Base-by-base conservation (phyloP, 2,329 filamentous ascomycete genomes). In the Zasmidium citrigriseum region DNA sequence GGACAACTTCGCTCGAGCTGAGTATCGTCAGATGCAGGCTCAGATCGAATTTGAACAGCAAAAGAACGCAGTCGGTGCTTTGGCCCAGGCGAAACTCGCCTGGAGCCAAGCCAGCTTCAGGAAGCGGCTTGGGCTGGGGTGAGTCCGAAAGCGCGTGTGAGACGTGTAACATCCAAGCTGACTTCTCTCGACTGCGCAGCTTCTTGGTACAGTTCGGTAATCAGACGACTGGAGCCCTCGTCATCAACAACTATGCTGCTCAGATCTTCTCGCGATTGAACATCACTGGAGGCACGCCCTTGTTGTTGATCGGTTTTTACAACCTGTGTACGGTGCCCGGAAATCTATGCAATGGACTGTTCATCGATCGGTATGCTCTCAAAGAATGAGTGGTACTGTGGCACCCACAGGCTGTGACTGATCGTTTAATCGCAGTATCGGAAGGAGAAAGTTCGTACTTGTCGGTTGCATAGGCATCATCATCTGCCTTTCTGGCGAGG, bases 391-490 rank as follows among this genome's bases (percentile, higher is more conserved):
- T n/a, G 34, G 12, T 41, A n/a, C 14, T n/a, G 5, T 7, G 7
- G 34, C 34, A 41, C 34, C 5, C 34, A 16, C 18, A 41, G 34
- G 14, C n/a, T n/a, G n/a, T n/a, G n/a, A n/a, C n/a, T n/a, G n/a
- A n/a, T n/a, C n/a, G n/a, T n/a, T n/a, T n/a, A n/a, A n/a, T n/a
- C n/a, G n/a, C n/a, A n/a, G n/a, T n/a, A 51, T 55, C 22, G 57
- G 57, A 4, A 46, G 57, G 12, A 46, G 57, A 21, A 54, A 45
- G n/a, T 59, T 59, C 47, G 52, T 59, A 11, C 18, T 59, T 9
- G 27, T 46, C 5, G 57, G 57, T 18, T 59, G 57, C 51, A 45
- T 51, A 9, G 57, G 52, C 25, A 59, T 54, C 22, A 46, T 54
- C 7, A 7, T 54, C 4, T 59, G 57, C 52, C 52, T 59, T 2